These are phyloP conservation scores for Gossypium gossypioides DNA, from an alignment of 441 rosid genomes.

Conservation along the genomic window DNA sequence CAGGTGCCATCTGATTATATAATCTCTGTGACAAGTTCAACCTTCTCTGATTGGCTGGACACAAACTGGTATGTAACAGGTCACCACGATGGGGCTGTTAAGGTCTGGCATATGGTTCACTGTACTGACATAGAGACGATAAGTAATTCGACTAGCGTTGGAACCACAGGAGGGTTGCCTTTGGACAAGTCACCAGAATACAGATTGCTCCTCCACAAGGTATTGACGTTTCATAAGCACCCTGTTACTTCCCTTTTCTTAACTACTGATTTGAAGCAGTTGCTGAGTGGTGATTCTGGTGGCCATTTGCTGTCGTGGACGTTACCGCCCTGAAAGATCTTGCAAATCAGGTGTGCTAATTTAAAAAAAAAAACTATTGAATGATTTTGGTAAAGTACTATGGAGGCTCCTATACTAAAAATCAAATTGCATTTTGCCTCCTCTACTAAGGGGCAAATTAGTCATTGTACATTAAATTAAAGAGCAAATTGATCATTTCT, in stretches of 20 bases:
- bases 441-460: neutral
- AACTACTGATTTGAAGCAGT: slow-evolving; percentile 76
- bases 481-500: neutral
- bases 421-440: neutral
- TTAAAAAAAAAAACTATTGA: neutral
- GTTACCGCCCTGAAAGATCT: slow-evolving; percentile 52
- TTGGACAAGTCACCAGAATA: slow-evolving; percentile 66
- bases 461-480: neutral
- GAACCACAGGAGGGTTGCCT: slow-evolving; percentile 43
- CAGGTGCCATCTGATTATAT: slow-evolving; percentile 95
- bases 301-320: slow-evolving; percentile 92
- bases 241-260: slow-evolving; percentile 81
- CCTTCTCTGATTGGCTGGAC: slow-evolving; percentile 89
- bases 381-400: neutral
- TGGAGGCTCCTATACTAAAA: neutral
- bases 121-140: slow-evolving; percentile 43
- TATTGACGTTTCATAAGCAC: slow-evolving; percentile 78
- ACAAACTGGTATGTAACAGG: slow-evolving; percentile 94
- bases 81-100: slow-evolving; percentile 95
- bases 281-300: slow-evolving; percentile 84
- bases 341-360: slow-evolving; percentile 42
- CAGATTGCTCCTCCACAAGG: slow-evolving; percentile 75
- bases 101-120: slow-evolving; percentile 96
- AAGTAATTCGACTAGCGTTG: slow-evolving; percentile 39
- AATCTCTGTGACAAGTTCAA: slow-evolving; percentile 76